phyloP scores from a whole-genome alignment of 129 eudicot genomes.

The Flaveria robusta region DNA sequence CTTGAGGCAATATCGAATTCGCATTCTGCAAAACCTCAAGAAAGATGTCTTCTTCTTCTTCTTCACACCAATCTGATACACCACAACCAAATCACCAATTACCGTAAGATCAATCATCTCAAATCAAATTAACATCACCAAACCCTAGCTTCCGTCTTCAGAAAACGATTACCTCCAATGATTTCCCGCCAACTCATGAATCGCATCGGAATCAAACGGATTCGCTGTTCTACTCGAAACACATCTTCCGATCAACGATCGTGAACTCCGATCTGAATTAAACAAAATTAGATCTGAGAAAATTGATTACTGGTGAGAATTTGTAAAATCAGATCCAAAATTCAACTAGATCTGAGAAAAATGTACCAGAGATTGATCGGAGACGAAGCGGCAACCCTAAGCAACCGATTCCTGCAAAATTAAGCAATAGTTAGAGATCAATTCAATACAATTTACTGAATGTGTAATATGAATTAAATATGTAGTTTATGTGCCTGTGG shows the following conservation, averaged over 20 bases:
- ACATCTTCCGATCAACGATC: conserved; percentile 30
- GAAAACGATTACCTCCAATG: conserved; percentile 32
- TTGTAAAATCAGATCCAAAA: background rate
- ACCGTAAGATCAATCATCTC: no score
- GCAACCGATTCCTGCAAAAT: conserved; percentile 26
- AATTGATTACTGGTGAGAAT: background rate
- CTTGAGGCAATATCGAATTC: conserved; percentile 79
- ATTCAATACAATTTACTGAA: background rate
- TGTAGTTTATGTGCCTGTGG: conserved; percentile 14
- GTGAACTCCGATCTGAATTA: conserved; percentile 36
- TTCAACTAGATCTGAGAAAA: background rate
- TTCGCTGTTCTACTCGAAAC: conserved; percentile 35
- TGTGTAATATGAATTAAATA: background rate
- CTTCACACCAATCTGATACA: conserved; percentile 39
- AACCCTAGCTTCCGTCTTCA: no score
- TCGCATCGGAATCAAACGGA: conserved; percentile 22
- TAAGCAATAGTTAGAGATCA: background rate
- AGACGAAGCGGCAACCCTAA: conserved; percentile 10
- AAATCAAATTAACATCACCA: background rate
- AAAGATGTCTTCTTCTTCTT: conserved; percentile 49
- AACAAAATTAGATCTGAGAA: no score
- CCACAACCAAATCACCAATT: background rate
- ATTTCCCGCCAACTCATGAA: conserved; percentile 9
- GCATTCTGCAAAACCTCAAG: conserved; percentile 63
- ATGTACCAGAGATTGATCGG: conserved; percentile 23